Conservation (phyloP, 2,329 filamentous ascomycete species). For the Paecilomyces niveus region DNA sequence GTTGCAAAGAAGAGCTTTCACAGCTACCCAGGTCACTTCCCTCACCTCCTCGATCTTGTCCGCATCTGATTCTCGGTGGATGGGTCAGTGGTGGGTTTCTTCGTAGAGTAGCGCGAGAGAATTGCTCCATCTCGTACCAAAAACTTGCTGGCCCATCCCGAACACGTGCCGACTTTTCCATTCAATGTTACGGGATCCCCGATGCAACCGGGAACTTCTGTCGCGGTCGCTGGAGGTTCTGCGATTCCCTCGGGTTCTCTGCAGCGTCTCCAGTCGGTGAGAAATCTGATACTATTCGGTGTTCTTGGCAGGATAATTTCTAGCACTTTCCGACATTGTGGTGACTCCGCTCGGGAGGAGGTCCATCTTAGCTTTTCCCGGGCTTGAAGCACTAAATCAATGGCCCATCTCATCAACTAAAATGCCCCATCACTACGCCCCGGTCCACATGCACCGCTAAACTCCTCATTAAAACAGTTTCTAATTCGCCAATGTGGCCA, state of each 20-base stretch:
- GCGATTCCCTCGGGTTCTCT: not conserved
- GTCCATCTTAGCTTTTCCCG: not conserved
- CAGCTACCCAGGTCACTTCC: not conserved
- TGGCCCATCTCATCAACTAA: not conserved
- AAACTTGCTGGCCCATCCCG: not conserved
- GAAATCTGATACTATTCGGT: not conserved
- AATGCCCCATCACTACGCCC: not conserved
- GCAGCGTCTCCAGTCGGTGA: not conserved
- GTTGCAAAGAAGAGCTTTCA: not conserved
- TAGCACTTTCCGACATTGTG: not conserved
- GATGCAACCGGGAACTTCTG: not conserved
- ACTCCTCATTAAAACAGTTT: not conserved
- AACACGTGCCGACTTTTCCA: not conserved
- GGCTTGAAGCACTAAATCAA: not conserved
- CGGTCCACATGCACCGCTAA: not conserved
- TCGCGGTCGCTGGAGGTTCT: not conserved
- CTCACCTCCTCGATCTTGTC: not conserved
- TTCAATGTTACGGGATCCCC: not conserved
- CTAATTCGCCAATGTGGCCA: not conserved
- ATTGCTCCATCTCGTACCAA: not conserved
- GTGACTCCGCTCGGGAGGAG: not conserved
- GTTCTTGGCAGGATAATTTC: not conserved
- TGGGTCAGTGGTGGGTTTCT: not conserved
- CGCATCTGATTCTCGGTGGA: not conserved
- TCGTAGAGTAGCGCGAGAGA: not conserved